A percentile compares a stretch with the other conserved stretches of the same genome.
phyloP scores from a whole-genome alignment of 148 eudicot genomes.

The Hydrangea macrophylla region DNA sequence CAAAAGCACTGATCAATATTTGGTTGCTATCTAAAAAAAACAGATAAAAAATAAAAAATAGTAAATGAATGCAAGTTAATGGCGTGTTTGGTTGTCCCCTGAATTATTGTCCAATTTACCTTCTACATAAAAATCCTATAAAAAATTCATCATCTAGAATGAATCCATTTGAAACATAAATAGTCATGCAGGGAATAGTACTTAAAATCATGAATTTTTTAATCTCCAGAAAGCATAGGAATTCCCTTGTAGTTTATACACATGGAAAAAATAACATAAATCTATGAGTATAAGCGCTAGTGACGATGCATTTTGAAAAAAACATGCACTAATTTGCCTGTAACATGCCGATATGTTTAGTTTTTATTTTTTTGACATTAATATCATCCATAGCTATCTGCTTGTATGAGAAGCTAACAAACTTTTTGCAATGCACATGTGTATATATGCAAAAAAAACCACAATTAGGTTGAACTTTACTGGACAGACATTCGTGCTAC shows the following conservation, averaged over 20 bases:
- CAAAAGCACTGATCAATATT: not conserved
- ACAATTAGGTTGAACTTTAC: conserved; percentile 3
- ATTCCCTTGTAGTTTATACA: no score
- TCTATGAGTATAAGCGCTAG: no score
- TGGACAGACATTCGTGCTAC: not conserved
- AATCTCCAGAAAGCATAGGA: no score
- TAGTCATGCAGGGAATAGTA: no score
- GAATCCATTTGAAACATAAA: no score
- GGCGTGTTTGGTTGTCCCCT: no score
- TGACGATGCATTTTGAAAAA: no score
- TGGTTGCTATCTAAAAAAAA: not conserved
- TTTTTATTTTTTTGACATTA: not conserved
- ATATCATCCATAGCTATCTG: not conserved
- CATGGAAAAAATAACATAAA: no score
- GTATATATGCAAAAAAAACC: not conserved
- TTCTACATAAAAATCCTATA: no score
- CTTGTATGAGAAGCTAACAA: not conserved
- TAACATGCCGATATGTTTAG: not conserved
- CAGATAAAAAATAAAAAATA: not conserved
- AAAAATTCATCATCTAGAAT: no score
- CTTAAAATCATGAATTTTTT: no score
- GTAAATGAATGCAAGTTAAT: not conserved
- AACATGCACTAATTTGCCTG: not conserved
- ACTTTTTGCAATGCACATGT: not conserved
- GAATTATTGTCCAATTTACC: no score